Evolutionary conservation across 1,284 basidiomycete genomes (phyloP).

Genomic region (Ceratobasidium sp.): DNA sequence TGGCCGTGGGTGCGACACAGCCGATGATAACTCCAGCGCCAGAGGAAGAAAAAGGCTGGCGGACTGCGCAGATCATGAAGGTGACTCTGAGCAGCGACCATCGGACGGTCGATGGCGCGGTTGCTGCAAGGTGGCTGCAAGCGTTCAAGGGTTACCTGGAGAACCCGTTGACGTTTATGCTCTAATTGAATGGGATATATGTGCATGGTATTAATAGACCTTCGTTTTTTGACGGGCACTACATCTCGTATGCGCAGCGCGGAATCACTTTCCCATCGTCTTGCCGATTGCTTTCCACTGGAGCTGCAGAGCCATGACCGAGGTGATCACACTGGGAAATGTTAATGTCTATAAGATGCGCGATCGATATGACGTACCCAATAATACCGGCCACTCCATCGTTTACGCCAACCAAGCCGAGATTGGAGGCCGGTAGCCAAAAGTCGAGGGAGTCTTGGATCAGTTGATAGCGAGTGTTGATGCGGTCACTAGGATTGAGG

Average conservation of each 20-base stretch:
- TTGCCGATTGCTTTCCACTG: conserved; percentile 41
- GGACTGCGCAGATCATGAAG: conserved; percentile 92
- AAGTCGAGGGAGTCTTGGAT: conserved; percentile 82
- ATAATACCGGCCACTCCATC: conserved; percentile 86
- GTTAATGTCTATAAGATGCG: neutral
- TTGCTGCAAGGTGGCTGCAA: conserved; percentile 87
- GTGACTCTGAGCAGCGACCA: conserved; percentile 96
- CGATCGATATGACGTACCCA: conserved; percentile 63
- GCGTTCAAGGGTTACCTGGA: conserved; percentile 98
- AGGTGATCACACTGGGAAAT: conserved; percentile 40
- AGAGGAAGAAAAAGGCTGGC: conserved; percentile 91
- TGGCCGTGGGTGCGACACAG: conserved; percentile 92
- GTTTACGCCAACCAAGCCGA: conserved; percentile 80
- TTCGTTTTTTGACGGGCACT: conserved; percentile 16
- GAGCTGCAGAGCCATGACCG: conserved; percentile 42
- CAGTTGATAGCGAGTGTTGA: conserved; percentile 76
- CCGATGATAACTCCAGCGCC: conserved; percentile 87
- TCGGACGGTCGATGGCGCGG: conserved; percentile 92
- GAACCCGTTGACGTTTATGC: conserved; percentile 94
- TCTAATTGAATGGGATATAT: conserved; percentile 53
- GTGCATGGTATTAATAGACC: conserved; percentile 35
- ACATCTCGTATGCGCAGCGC: conserved; percentile 1
- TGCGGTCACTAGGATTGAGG: conserved; percentile 62
- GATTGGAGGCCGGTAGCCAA: conserved; percentile 87
- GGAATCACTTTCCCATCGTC: conserved; percentile 32